Evolutionary conservation across 2,329 filamentous ascomycete species (phyloP).

Genomic region (Cladophialophora chaetospira): DNA sequence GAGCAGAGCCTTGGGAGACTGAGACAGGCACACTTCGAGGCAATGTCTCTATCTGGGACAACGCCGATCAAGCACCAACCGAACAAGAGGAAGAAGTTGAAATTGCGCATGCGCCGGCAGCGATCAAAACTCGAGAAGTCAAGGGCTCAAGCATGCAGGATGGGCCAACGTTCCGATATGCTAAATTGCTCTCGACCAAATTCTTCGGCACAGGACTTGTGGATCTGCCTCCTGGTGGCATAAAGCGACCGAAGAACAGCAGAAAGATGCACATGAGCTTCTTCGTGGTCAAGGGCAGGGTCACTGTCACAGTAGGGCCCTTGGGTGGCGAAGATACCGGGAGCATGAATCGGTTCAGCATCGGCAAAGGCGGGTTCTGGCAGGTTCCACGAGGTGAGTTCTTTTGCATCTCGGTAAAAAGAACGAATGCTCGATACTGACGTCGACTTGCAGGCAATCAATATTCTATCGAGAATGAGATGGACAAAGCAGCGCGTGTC

Average conservation of each 20-base stretch:
- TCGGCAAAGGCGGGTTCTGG: conserved; percentile 85
- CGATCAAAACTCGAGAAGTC: conserved; percentile 61
- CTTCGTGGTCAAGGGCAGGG: conserved; percentile 81
- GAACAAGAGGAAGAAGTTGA: conserved; percentile 51
- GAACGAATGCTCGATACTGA: conserved; percentile 2
- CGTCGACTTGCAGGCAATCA: conserved; percentile 70
- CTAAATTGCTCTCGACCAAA: conserved; percentile 78
- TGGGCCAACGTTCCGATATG: conserved; percentile 72
- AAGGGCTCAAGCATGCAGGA: conserved; percentile 52
- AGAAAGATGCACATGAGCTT: conserved; percentile 97
- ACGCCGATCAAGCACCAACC: conserved; percentile 40
- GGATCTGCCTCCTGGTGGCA: conserved; percentile 77
- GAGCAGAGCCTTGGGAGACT: conserved; percentile 49
- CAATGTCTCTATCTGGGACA: conserved; percentile 48
- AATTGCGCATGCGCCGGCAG: conserved; percentile 60
- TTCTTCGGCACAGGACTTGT: conserved; percentile 92
- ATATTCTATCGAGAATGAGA: conserved; percentile 81
- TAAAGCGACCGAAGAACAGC: conserved; percentile 89
- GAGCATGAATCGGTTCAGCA: conserved; percentile 66
- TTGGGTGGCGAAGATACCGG: conserved; percentile 47
- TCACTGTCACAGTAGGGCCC: conserved; percentile 73
- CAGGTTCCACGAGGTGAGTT: conserved; percentile 89
- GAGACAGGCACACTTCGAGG: conserved; percentile 47
- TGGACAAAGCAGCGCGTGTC: conserved; percentile 68
- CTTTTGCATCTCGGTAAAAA: conserved; percentile 9